Evolutionary conservation across 2,329 filamentous ascomycete genomes (phyloP).

Genomic region (Xylariaceae sp.): DNA sequence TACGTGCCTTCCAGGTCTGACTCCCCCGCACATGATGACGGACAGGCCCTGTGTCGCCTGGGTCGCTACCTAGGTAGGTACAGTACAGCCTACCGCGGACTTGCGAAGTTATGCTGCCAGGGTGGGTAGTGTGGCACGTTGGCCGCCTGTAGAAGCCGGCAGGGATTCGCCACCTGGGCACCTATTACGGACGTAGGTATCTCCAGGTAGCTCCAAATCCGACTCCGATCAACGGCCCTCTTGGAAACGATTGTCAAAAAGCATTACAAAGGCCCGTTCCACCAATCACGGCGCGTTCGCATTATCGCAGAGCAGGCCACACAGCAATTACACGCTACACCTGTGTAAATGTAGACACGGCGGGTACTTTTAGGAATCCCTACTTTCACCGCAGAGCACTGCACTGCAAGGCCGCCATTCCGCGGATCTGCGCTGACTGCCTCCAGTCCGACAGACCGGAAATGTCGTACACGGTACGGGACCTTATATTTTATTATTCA

Average conservation of each 20-base stretch:
- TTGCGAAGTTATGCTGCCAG: too few relatives aligned
- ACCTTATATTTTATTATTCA: too few relatives aligned
- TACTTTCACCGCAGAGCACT: too few relatives aligned
- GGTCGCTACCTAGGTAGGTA: neutral
- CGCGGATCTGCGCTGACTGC: neutral
- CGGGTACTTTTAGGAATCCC: too few relatives aligned
- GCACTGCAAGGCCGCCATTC: neutral
- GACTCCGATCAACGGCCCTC: slow-evolving; percentile 31
- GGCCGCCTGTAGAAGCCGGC: slow-evolving; percentile 3
- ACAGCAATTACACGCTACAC: neutral
- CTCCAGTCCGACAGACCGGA: too few relatives aligned
- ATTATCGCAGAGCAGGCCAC: slow-evolving; percentile 20
- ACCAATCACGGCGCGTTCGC: slow-evolving; percentile 18
- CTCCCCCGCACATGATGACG: slow-evolving; percentile 17
- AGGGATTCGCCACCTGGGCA: slow-evolving; percentile 10
- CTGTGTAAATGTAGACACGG: too few relatives aligned
- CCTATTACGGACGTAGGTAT: too few relatives aligned
- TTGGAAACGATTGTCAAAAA: slow-evolving; percentile 23
- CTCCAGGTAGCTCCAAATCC: slow-evolving; percentile 15
- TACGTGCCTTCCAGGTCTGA: slow-evolving; percentile 11
- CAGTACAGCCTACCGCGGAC: slow-evolving; percentile 4
- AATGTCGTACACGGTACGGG: too few relatives aligned
- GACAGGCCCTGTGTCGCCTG: slow-evolving; percentile 19
- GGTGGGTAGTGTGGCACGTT: slow-evolving; percentile 26
- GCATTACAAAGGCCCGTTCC: slow-evolving; percentile 23